Evolutionary conservation across 1,139 yeast species (phyloP).

Genomic region (Pichia sp.): DNA sequence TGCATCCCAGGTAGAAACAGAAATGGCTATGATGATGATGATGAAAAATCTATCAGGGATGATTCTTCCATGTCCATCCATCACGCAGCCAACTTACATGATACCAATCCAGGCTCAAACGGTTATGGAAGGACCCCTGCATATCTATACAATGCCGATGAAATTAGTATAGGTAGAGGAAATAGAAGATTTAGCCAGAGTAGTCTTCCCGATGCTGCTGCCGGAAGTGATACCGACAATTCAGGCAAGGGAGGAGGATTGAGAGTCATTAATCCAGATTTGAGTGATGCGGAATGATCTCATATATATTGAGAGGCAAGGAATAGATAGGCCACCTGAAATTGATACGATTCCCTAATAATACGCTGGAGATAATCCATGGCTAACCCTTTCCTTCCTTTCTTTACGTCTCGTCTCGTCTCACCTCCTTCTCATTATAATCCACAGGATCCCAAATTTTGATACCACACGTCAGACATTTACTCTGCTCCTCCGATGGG

Average conservation of each 20-base stretch:
- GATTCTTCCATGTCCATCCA: slow-evolving; percentile 7
- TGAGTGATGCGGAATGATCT: slow-evolving; percentile 6
- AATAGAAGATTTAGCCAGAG: slow-evolving; percentile 57
- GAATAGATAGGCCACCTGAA: no score
- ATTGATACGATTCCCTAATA: no score
- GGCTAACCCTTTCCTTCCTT: no score
- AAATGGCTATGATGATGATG: slow-evolving; percentile 26
- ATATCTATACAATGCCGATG: slow-evolving; percentile 19
- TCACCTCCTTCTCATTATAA: no score
- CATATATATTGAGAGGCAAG: no score
- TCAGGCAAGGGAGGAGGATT: slow-evolving; percentile 20
- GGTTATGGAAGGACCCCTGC: slow-evolving; percentile 13
- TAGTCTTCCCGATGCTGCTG: slow-evolving; percentile 54
- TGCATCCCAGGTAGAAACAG: slow-evolving; percentile 32
- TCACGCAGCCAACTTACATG: slow-evolving; percentile 3
- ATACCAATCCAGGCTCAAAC: slow-evolving; percentile 2
- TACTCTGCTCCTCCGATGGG: no score
- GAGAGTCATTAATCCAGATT: slow-evolving; percentile 33
- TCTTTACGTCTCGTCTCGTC: no score
- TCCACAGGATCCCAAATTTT: no score
- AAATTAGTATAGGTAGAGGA: slow-evolving; percentile 23
- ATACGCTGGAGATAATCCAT: no score
- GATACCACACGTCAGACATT: no score
- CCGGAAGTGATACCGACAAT: slow-evolving; percentile 16
- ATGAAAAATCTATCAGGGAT: slow-evolving; percentile 14